Evolutionary conservation across 2,329 filamentous ascomycete genomes (phyloP).

Genomic region (Phialemonium atrogriseum): DNA sequence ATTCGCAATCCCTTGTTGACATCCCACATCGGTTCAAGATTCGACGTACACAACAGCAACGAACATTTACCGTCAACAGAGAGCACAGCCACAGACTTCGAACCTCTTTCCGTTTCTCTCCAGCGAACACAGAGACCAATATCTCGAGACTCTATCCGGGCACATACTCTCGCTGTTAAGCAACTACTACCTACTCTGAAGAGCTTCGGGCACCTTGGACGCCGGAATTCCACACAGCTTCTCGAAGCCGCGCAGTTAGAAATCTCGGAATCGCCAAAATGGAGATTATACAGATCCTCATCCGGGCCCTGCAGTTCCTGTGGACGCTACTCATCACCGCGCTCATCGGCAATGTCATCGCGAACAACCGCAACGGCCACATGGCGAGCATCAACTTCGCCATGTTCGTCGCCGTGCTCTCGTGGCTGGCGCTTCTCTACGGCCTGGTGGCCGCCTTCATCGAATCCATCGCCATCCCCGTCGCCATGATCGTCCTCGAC

Average conservation of each 20-base stretch:
- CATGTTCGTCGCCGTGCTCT: slow-evolving; percentile 62
- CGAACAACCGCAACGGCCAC: slow-evolving; percentile 34
- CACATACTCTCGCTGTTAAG: too few relatives aligned
- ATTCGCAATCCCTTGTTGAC: too few relatives aligned
- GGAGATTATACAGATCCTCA: slow-evolving; percentile 33
- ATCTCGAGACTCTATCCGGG: too few relatives aligned
- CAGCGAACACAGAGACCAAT: too few relatives aligned
- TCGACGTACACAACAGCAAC: too few relatives aligned
- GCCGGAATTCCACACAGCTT: too few relatives aligned
- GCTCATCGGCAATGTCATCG: slow-evolving; percentile 51
- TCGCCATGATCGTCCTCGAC: slow-evolving; percentile 49
- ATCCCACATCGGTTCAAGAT: too few relatives aligned
- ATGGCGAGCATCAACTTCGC: slow-evolving; percentile 49
- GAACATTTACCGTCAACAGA: too few relatives aligned
- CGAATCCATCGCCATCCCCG: slow-evolving; percentile 32
- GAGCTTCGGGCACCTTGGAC: too few relatives aligned
- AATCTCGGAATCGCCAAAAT: slow-evolving; percentile 15
- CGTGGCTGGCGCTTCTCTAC: slow-evolving; percentile 57
- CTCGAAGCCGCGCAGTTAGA: background rate
- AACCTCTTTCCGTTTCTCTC: too few relatives aligned
- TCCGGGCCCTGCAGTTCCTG: slow-evolving; percentile 42
- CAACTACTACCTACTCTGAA: too few relatives aligned
- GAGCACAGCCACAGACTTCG: too few relatives aligned
- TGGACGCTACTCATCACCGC: slow-evolving; percentile 45
- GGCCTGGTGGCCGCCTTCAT: slow-evolving; percentile 50